Evolutionary conservation across 345 rosid genomes (phyloP), one percentile per base, ranked within the genome.

Genomic region (Euphorbia tirucalli): DNA sequence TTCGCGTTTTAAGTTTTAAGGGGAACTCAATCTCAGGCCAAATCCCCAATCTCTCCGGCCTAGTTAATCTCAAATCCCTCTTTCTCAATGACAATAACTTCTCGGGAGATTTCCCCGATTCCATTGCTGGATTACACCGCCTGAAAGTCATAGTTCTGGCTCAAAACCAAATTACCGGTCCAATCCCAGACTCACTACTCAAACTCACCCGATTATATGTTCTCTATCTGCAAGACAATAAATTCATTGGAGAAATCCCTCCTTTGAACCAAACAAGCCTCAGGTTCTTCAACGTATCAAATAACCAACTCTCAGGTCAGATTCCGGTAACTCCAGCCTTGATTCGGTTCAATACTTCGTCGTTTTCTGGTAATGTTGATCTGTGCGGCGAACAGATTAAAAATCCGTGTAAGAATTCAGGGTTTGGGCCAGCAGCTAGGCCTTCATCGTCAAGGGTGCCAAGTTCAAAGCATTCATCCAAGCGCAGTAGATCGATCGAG

Each of bases 1-100:
- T 95, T 15, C 86, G 99, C 4, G 99, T 95, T 13, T 70, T 95
- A 64, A 95, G 99, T 69, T 87, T 95, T 83, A 95, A 95, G 71
- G 83, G 89, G 1, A 95, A 95, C 80, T 87, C 91, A 7, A 73
- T 95, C 76, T 84, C 96, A 4, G 99, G 99, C 24, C 77, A 78
- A 70, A 80, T 90, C 70, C 97, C 97, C 7, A 69, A 75, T 58
- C 80, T 95, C 54, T 88, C 90, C 2, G 87, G 86, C 50, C 84
- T 95, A 5, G 70, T 79, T 52, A 95, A 95, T 67, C 97, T 95
- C 80, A 95, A 95, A 78, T 83, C 91, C 16, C 79, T 95, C 61
- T 95, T 67, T 72, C 89, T 95, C 71, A 87, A 81, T 65, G 60
- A 57, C 66, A 95, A 95, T 83, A 84, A 85, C 58, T 86, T 95